phyloP scores from a whole-genome alignment of 2,329 filamentous ascomycete genomes.

The Fusarium begoniae region DNA sequence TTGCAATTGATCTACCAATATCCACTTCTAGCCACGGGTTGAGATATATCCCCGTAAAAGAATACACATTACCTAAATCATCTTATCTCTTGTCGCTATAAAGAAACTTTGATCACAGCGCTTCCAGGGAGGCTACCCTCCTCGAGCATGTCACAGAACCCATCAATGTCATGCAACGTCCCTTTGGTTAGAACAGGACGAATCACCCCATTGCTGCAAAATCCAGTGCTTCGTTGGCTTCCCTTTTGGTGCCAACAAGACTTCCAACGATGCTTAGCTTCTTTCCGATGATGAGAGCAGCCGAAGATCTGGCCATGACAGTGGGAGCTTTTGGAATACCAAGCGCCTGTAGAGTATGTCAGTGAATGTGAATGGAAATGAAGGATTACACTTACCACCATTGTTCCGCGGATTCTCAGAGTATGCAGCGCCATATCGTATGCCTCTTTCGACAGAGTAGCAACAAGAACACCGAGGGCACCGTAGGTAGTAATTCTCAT shows the following conservation, averaged over 20 bases:
- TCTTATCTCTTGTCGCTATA: too few relatives aligned
- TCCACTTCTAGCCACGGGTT: too few relatives aligned
- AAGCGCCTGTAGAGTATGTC: background rate
- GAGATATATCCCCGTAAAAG: too few relatives aligned
- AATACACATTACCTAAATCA: too few relatives aligned
- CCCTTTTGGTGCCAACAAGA: background rate
- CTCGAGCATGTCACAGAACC: background rate
- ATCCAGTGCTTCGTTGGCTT: background rate
- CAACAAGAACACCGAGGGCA: background rate
- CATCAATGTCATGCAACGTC: background rate
- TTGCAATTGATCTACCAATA: too few relatives aligned
- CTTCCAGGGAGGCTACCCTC: background rate
- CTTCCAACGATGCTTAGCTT: background rate
- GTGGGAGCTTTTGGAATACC: background rate
- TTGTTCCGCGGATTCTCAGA: background rate
- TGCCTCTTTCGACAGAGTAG: background rate
- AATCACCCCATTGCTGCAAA: background rate
- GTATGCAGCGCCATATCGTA: background rate
- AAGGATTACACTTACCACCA: background rate
- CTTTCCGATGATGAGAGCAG: background rate
- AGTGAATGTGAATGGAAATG: fast-evolving
- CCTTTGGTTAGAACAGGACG: background rate
- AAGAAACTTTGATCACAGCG: background rate
- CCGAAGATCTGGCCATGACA: background rate
- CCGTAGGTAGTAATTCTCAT: background rate